These are phyloP conservation scores for Globisporangium paddicum DNA, from an alignment of 352 stramenopile species.

Conservation along the genomic window DNA sequence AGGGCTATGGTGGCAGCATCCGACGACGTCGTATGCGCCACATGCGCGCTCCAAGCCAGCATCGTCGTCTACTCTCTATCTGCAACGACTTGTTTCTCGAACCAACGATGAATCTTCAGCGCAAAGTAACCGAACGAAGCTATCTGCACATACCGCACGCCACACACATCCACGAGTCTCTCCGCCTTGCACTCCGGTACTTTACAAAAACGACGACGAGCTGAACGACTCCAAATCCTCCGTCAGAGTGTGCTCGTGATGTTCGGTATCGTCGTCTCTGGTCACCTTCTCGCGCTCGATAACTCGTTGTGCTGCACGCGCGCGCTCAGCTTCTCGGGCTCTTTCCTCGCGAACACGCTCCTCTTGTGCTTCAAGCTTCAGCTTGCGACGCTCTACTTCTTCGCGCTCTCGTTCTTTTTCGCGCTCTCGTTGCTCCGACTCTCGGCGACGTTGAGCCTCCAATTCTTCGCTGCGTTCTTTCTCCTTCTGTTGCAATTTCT, in stretches of 20 bases:
- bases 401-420: conserved; percentile 70
- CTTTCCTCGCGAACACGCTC: conserved; percentile 54
- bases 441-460: conserved; percentile 57
- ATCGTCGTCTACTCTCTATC: neutral
- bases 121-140: neutral
- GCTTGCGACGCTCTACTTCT: conserved; percentile 58
- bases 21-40: neutral
- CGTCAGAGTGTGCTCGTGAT: conserved; percentile 67
- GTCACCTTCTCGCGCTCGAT: conserved; percentile 67
- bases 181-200: conserved; percentile 4
- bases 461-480: conserved; percentile 65
- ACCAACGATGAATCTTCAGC: neutral
- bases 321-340: conserved; percentile 51
- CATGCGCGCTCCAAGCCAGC: neutral
- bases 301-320: conserved; percentile 42
- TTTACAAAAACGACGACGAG: conserved; percentile 85
- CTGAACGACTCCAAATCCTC: conserved; percentile 85
- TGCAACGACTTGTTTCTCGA: neutral
- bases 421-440: conserved; percentile 59
- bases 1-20: neutral
- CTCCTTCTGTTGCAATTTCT: conserved; percentile 84
- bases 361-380: conserved; percentile 51
- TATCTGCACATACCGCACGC: conserved; percentile 3
- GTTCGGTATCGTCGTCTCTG: conserved; percentile 54
- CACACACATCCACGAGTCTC: conserved; percentile 2